Evolutionary conservation across 2,329 filamentous ascomycete species (phyloP).

Genomic region (Xylariaceae sp.): DNA sequence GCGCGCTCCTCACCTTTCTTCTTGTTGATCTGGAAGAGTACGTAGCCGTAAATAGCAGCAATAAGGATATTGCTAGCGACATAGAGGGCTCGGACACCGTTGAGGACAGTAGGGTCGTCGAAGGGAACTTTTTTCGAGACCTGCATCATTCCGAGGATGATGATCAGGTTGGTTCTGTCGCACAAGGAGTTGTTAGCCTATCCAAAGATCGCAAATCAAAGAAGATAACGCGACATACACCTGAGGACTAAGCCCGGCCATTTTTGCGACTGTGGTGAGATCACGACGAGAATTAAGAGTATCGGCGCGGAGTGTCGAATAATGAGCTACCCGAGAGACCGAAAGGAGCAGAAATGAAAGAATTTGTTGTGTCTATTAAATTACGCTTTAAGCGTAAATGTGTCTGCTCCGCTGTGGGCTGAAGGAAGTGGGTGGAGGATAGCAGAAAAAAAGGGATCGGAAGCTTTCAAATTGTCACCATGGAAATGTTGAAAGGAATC

Average conservation of each 20-base stretch:
- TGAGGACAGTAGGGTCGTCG: slow-evolving; percentile 74
- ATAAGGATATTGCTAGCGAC: slow-evolving; percentile 79
- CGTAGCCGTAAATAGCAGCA: slow-evolving; percentile 81
- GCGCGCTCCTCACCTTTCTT: slow-evolving; percentile 82
- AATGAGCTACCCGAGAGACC: neutral
- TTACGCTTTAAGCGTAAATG: slow-evolving; percentile 7
- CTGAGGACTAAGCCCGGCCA: slow-evolving; percentile 67
- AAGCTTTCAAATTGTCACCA: slow-evolving; percentile 12
- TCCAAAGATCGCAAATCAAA: slow-evolving; percentile 2
- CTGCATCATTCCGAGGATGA: slow-evolving; percentile 98
- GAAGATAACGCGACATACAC: slow-evolving; percentile 55
- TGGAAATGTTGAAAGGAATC: neutral
- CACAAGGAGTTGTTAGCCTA: slow-evolving; percentile 35
- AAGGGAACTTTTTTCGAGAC: slow-evolving; percentile 95
- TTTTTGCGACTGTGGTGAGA: slow-evolving; percentile 48
- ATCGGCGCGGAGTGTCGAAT: neutral
- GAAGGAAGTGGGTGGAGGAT: slow-evolving; percentile 31
- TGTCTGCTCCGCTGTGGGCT: slow-evolving; percentile 15
- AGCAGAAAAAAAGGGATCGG: slow-evolving; percentile 23
- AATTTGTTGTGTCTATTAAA: neutral
- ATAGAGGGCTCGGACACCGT: slow-evolving; percentile 61
- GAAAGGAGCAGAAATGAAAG: neutral
- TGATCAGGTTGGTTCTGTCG: slow-evolving; percentile 83
- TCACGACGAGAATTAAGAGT: neutral
- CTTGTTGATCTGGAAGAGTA: slow-evolving; percentile 84